Base-by-base conservation (phyloP, 202 grass and related monocot genomes). In the Panicum hallii region DNA sequence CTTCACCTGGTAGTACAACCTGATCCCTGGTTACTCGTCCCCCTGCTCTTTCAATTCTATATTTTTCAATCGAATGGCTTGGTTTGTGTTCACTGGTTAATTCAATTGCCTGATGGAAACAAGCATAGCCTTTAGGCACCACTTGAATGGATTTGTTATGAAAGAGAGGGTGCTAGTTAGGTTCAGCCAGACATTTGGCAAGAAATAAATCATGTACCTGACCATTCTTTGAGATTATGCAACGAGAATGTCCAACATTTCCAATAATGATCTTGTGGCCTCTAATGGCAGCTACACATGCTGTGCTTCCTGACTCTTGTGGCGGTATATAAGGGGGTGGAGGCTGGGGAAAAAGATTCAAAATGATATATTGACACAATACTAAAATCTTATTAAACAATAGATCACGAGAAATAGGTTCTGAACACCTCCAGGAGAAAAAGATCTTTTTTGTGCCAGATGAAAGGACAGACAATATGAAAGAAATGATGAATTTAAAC, bases 191-290 rank as follows among this genome's bases (percentile, higher is more conserved):
- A 54, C 26, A 70, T 45, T 78, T 83, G n/a, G 77, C 8, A 72
- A 88, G 48, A 83, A 79, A 83, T 36, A 64, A 84, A 50, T 79
- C 56, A 79, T 49, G 42, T 46, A 88, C 87, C 81, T 84, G 40
- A n/a, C 75, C 68, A 17, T 74, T 79, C 41, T 11, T 66, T 74
- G 87, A 88, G 61, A 88, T 28, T 60, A 88, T 52, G 26, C 87
- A 88, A 79, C 68, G 67, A 64, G 67, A 74, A 79, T 72, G 54
- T 8, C 86, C 74, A 83, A 56, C 40, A 72, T 88, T 83, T 64
- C 56, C 86, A 65, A 88, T 38, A 53, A 47, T 40, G 47, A 88
- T 88, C 17, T 65, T 26, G 57, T 83, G 46, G 48, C 67, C 58
- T 79, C 56, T 79, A 79, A 84, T 67, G n/a, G 58, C 41, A 63